Evolutionary conservation across 2,329 filamentous ascomycete genomes (phyloP).

Genomic region (Blastomyces silverae): DNA sequence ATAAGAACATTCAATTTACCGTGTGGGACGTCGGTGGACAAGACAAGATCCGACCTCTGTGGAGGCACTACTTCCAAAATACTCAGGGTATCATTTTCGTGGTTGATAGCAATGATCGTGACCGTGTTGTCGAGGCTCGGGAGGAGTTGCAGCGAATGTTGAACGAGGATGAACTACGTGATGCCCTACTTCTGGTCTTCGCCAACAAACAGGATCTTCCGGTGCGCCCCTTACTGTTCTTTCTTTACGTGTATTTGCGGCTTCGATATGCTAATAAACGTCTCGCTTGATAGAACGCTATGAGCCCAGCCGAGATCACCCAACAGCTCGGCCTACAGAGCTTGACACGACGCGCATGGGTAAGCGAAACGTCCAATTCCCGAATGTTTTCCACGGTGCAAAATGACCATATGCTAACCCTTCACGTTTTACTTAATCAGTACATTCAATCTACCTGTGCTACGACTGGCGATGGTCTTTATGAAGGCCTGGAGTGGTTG

Average conservation of each 20-base stretch:
- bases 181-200: constrained; percentile 93
- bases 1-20: constrained; percentile 99
- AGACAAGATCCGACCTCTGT: constrained; percentile 99
- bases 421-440: constrained; percentile 42
- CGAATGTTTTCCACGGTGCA: constrained; percentile 21
- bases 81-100: constrained; percentile 99
- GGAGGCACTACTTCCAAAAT: constrained; percentile 99
- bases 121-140: constrained; percentile 92
- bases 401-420: constrained; percentile 10
- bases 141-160: constrained; percentile 97
- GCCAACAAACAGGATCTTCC: constrained; percentile 99
- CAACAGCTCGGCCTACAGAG: constrained; percentile 99
- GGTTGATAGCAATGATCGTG: constrained; percentile 97
- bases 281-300: constrained; percentile 67
- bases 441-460: constrained; percentile 99
- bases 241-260: constrained; percentile 3
- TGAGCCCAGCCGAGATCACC: constrained; percentile 99
- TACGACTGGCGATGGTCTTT: constrained; percentile 97
- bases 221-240: constrained; percentile 50
- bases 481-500: constrained; percentile 96
- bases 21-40: constrained; percentile 99
- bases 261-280: constrained; percentile 25
- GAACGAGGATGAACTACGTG: constrained; percentile 97
- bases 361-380: constrained; percentile 51
- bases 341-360: constrained; percentile 97